Percentiles rank a stretch among this genome's conserved stretches.
Conservation (phyloP, 768 basidiomycete genomes). For the Russula dissimulans region DNA sequence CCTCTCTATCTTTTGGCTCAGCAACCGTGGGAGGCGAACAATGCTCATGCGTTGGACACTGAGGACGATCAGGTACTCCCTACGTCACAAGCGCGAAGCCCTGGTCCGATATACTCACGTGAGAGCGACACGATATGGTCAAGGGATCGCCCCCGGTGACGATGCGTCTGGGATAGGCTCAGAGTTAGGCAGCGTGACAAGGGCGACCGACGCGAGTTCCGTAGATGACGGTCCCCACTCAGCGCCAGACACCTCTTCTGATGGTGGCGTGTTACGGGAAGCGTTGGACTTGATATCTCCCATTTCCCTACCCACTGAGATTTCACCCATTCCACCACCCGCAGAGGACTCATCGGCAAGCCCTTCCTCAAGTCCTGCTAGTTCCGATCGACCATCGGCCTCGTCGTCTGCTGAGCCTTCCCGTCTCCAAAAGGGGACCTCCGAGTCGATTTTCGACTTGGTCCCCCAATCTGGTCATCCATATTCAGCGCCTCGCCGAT, state of each 20-base stretch:
- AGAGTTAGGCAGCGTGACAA: not conserved
- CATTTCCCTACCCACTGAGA: not conserved
- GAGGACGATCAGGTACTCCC: slow-evolving; percentile 35
- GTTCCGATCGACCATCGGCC: not conserved
- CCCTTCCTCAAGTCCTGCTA: not conserved
- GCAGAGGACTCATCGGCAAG: not conserved
- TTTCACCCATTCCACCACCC: no score
- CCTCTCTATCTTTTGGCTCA: slow-evolving; percentile 46
- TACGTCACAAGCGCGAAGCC: slow-evolving; percentile 42
- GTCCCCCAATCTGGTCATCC: slow-evolving; percentile 26
- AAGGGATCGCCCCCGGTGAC: not conserved
- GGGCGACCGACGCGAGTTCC: not conserved
- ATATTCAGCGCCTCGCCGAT: slow-evolving; percentile 18
- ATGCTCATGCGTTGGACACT: slow-evolving; percentile 52
- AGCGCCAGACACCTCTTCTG: not conserved
- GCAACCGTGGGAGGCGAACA: slow-evolving; percentile 51
- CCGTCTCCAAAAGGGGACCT: not conserved
- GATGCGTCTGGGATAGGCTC: not conserved
- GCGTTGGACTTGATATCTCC: not conserved
- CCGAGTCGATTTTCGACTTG: slow-evolving; percentile 25
- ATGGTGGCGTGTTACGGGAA: not conserved
- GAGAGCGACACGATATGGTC: slow-evolving; percentile 11
- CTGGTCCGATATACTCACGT: slow-evolving; percentile 35
- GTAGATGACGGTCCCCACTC: not conserved
- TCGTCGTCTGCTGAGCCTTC: not conserved